Evolutionary conservation across 2,329 filamentous ascomycete genomes (phyloP).

Genomic region (Alternaria brassicicola): DNA sequence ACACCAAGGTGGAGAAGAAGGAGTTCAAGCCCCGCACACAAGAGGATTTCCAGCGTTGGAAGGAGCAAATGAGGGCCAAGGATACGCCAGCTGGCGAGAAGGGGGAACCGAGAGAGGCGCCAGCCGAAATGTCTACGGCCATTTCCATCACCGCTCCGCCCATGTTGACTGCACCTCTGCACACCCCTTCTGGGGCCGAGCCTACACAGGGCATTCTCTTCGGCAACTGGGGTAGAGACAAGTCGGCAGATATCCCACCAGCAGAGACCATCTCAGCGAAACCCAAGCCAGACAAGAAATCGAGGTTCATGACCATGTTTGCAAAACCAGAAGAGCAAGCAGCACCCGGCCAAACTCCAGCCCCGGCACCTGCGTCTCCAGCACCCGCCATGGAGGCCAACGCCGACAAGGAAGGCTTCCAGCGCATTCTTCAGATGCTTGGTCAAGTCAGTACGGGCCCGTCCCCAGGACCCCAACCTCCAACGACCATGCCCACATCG

Average conservation of each 20-base stretch:
- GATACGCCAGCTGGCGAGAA: constrained; percentile 55
- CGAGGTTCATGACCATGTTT: constrained; percentile 82
- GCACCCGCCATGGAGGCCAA: constrained; percentile 50
- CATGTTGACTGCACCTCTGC: constrained; percentile 52
- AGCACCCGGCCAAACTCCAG: constrained; percentile 19
- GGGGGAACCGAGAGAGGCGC: constrained; percentile 46
- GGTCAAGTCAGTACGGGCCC: constrained; percentile 55
- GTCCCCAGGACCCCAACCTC: constrained; percentile 25
- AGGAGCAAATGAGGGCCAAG: constrained; percentile 83
- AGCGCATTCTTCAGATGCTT: constrained; percentile 80
- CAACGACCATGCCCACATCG: constrained; percentile 28
- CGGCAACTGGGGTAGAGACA: constrained; percentile 61
- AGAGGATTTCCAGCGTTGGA: constrained; percentile 94
- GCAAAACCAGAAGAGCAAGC: constrained; percentile 48
- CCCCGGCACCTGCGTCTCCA: constrained; percentile 28
- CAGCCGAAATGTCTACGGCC: constrained; percentile 26
- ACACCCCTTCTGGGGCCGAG: constrained; percentile 69
- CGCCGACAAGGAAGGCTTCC: constrained; percentile 85
- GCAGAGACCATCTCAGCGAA: constrained; percentile 43
- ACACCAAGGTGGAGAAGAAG: constrained; percentile 68
- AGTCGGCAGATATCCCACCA: constrained; percentile 46
- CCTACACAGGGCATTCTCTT: constrained; percentile 80
- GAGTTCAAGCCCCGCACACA: constrained; percentile 76
- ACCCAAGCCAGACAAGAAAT: constrained; percentile 70
- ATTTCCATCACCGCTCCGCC: constrained; percentile 28